A percentile compares a stretch with the other conserved stretches of the same genome.
Conservation (phyloP, 2,329 filamentous ascomycete genomes). For the Aureobasidium sp. region DNA sequence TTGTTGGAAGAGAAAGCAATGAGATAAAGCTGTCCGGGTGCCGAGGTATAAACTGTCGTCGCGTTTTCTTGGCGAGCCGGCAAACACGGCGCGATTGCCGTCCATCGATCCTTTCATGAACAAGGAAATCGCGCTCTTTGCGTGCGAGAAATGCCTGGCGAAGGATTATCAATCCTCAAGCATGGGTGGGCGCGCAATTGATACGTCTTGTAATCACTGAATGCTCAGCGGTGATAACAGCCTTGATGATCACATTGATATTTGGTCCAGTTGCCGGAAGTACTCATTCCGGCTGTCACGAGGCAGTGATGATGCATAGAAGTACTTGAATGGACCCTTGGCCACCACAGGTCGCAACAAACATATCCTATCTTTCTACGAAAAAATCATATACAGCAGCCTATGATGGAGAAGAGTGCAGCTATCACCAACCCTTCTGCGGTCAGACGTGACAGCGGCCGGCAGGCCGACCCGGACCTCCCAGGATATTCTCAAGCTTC, state of each 20-base stretch:
- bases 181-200: too few species aligned
- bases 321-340: background rate
- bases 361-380: background rate
- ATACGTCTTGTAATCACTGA: background rate
- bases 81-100: background rate
- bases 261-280: background rate
- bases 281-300: background rate
- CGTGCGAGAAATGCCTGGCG: background rate
- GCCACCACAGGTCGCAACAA: background rate
- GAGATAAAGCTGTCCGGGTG: too few species aligned
- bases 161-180: background rate
- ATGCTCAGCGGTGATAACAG: background rate
- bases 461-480: background rate
- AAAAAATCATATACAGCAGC: background rate
- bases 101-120: background rate
- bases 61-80: background rate
- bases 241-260: background rate
- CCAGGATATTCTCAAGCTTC: background rate
- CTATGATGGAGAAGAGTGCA: background rate
- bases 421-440: background rate
- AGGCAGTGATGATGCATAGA: background rate
- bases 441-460: background rate
- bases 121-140: background rate
- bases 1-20: background rate
- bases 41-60: too few species aligned